Base-by-base conservation (phyloP, 164 flowering plant genomes). In the Akebia trifoliata region DNA sequence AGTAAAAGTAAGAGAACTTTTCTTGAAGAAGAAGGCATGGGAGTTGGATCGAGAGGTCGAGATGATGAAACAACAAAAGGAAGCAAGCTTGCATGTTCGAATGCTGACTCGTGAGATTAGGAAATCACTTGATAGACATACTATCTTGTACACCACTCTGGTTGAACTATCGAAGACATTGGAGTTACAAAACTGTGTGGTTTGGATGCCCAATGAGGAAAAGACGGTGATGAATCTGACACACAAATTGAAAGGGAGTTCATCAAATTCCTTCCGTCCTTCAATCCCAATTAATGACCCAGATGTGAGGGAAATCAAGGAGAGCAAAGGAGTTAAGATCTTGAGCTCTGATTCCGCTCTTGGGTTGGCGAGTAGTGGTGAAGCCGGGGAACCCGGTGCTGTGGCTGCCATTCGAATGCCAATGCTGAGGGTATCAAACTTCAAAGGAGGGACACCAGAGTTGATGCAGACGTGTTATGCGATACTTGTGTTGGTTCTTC, bases 71-170 rank as follows among this genome's bases (percentile, higher is more conserved):
- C 75, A 68, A 53, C 81, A 81, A 74, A 74, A 69, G 60, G 95
- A 90, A 60, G 76, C 93, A 0, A 81, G 93, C 8, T 65, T 70
- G 78, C 93, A 90, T 65, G 97, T 90, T 12, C 73, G 97, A 45
- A 90, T 90, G 97, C 90, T 90, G n/a, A 90, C 97, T 3, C 88
- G 77, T 44, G 97, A 87, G 79, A 90, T 90, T 39, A 71, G 97
- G 0, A 90, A 82, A 62, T 81, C 97, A 0, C 78, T 90, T 35
- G 89, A 90, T 68, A 65, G 87, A 56, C 95, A 90, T 63, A 87
- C 93, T 1, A 90, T 90, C 51, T 64, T 90, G 59, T 54, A 87
- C 55, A 85, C 97, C 4, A 90, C 97, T 9, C 61, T 90, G 62
- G 87, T 83, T 18, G 90, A 87, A 80, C 74, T 90, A 20, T 90